Evolutionary conservation across 805 yeast species (phyloP).

Genomic region (Nakazawaea ernobii): DNA sequence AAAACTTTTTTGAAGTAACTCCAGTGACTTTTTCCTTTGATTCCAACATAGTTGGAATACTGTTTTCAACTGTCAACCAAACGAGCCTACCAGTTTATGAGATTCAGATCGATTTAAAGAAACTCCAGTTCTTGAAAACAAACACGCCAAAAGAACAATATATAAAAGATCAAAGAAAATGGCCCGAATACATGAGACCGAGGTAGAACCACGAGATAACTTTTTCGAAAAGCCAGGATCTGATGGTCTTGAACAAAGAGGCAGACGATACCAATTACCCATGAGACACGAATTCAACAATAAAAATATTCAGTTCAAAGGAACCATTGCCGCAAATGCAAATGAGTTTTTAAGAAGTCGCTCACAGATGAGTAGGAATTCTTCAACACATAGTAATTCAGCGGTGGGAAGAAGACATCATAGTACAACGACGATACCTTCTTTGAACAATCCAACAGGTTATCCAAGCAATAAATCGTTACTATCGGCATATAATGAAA

Average conservation of each 20-base stretch:
- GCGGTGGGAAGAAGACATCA: conserved; percentile 5
- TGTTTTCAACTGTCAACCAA: too few species aligned
- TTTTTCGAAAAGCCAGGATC: background rate
- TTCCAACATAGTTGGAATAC: too few species aligned
- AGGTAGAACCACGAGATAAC: background rate
- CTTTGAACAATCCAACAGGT: conserved; percentile 12
- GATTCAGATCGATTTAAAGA: too few species aligned
- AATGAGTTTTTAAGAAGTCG: conserved; percentile 5
- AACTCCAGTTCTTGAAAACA: too few species aligned
- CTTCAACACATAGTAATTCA: conserved; percentile 4
- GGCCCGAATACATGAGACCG: background rate
- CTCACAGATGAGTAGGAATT: conserved; percentile 7
- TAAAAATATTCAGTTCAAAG: conserved; percentile 15
- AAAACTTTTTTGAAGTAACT: too few species aligned
- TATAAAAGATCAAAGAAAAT: background rate
- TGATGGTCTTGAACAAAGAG: conserved; percentile 16
- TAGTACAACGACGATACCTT: conserved; percentile 1
- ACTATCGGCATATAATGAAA: conserved; percentile 22
- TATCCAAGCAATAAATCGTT: conserved; percentile 12
- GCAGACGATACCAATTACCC: conserved; percentile 23
- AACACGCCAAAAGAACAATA: background rate
- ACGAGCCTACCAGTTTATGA: too few species aligned
- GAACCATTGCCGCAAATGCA: conserved; percentile 8
- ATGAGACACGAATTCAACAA: conserved; percentile 23
- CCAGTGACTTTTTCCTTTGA: too few species aligned